phyloP scores from a whole-genome alignment of 78 protist species.

The Dictyostelium capitatum region DNA sequence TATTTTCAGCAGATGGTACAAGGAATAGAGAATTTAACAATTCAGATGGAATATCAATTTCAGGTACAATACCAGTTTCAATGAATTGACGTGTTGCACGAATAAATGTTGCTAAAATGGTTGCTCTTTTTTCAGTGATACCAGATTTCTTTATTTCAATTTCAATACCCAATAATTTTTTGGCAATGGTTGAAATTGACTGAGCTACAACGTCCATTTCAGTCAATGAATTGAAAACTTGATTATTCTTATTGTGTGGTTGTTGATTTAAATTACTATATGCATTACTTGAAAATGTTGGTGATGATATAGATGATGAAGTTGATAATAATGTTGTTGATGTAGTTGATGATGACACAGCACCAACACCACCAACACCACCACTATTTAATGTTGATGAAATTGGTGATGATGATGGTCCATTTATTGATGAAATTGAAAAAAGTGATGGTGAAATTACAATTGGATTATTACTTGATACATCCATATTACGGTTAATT shows the following conservation, averaged over 20 bases:
- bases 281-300: neutral
- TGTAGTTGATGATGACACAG: neutral
- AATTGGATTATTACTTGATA: neutral
- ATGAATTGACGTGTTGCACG: constrained; percentile 31
- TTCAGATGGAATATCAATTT: constrained; percentile 41
- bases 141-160: constrained; percentile 48
- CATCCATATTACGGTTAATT: neutral
- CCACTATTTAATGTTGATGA: neutral
- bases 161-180: constrained; percentile 45
- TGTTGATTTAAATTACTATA: constrained; percentile 11
- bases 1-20: constrained; percentile 9
- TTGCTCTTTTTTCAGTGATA: constrained; percentile 71
- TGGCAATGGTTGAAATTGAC: constrained; percentile 66
- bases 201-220: constrained; percentile 77
- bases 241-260: neutral
- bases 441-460: no score
- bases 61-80: constrained; percentile 45
- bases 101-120: constrained; percentile 26
- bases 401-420: neutral
- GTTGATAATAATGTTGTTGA: neutral
- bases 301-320: neutral
- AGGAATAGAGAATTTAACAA: constrained; percentile 9
- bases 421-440: neutral
- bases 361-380: no score
- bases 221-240: constrained; percentile 16